A percentile compares a stretch with the other conserved stretches of the same genome.
These are phyloP conservation scores for Hibiscus tridactylites DNA, from an alignment of 345 rosid species.

Conservation along the genomic window DNA sequence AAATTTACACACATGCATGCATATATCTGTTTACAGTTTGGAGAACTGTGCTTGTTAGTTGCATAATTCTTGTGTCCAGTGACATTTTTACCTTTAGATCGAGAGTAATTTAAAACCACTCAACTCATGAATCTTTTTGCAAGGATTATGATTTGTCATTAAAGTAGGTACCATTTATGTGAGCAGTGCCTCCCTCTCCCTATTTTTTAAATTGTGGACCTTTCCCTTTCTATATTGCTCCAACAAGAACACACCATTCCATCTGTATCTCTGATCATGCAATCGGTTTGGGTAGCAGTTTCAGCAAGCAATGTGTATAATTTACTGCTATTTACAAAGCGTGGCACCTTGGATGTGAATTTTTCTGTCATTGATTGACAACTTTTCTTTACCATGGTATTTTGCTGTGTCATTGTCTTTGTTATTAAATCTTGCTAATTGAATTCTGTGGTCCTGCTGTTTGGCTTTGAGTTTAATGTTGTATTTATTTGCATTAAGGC, in stretches of 20 bases:
- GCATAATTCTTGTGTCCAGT: neutral
- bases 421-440: neutral
- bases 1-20: neutral
- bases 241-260: neutral
- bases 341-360: neutral
- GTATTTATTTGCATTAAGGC: neutral
- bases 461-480: neutral
- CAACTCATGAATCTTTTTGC: neutral
- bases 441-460: neutral
- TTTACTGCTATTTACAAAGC: neutral
- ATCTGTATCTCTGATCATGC: neutral
- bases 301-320: neutral
- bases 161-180: neutral
- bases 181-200: neutral
- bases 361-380: neutral
- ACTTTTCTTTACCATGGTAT: neutral
- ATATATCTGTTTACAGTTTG: neutral
- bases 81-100: neutral
- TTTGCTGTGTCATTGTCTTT: neutral
- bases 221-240: neutral
- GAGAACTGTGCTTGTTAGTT: neutral
- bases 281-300: neutral
- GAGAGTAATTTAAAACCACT: neutral
- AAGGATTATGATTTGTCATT: neutral
- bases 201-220: neutral